Percentiles rank a stretch among this genome's conserved stretches.
These are phyloP conservation scores for Calonectria naviculata DNA, from an alignment of 2,329 filamentous ascomycete genomes.

Conservation along the genomic window DNA sequence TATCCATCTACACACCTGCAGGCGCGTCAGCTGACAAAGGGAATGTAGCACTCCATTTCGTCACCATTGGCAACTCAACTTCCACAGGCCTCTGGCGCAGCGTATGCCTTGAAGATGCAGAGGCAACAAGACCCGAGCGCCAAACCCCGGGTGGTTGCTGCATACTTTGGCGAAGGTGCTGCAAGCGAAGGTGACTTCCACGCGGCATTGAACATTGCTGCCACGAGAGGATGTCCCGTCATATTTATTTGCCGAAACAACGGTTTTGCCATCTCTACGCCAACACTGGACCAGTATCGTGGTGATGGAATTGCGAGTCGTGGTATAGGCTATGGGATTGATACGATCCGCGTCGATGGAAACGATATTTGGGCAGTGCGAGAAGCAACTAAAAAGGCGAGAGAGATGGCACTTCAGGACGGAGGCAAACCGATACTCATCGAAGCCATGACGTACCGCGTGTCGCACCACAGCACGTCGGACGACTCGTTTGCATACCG, in stretches of 20 bases:
- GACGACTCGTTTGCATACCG: slow-evolving; percentile 98
- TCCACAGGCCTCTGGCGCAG: slow-evolving; percentile 87
- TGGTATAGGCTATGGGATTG: slow-evolving; percentile 92
- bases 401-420: slow-evolving; percentile 80
- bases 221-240: slow-evolving; percentile 86
- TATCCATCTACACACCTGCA: slow-evolving; percentile 21
- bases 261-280: slow-evolving; percentile 90
- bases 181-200: slow-evolving; percentile 94
- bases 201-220: slow-evolving; percentile 89
- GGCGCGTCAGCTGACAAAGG: slow-evolving; percentile 13
- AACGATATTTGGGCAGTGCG: slow-evolving; percentile 93
- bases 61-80: slow-evolving; percentile 90
- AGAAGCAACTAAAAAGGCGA: slow-evolving; percentile 81
- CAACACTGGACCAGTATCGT: slow-evolving; percentile 89
- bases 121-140: slow-evolving; percentile 76
- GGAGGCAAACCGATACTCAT: slow-evolving; percentile 88
- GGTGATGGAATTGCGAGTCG: slow-evolving; percentile 91
- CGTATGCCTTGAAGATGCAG: slow-evolving; percentile 88
- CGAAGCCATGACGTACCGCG: slow-evolving; percentile 98
- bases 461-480: slow-evolving; percentile 95
- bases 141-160: slow-evolving; percentile 77
- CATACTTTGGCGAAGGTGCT: slow-evolving; percentile 92
- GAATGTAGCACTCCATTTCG: slow-evolving; percentile 77
- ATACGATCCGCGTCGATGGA: slow-evolving; percentile 92
- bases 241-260: slow-evolving; percentile 95